These are phyloP conservation scores for Arthrobotrys pseudoclavata DNA, from an alignment of 2,329 filamentous ascomycete genomes.

Conservation along the genomic window DNA sequence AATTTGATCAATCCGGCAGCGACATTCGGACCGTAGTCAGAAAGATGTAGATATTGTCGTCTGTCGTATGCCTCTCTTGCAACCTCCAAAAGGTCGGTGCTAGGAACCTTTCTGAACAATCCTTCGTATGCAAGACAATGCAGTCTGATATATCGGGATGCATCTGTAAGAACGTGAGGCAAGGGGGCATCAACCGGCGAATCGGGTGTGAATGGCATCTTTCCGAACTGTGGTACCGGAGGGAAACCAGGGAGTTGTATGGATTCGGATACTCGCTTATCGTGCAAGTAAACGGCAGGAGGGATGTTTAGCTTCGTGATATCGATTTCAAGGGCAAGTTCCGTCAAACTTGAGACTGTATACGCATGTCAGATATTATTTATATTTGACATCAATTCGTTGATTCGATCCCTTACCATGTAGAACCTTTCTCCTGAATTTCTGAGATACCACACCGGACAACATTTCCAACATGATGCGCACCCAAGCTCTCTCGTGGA, in stretches of 20 bases:
- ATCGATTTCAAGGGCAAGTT: conserved; percentile 69
- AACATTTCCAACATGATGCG: conserved; percentile 72
- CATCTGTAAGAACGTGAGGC: conserved; percentile 71
- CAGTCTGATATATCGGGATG: conserved; percentile 70
- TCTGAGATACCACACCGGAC: conserved; percentile 72
- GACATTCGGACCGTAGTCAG: conserved; percentile 71
- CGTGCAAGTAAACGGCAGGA: conserved; percentile 71
- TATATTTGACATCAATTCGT: not conserved
- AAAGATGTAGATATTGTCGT: conserved; percentile 71
- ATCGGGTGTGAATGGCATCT: conserved; percentile 66
- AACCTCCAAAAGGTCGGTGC: conserved; percentile 69
- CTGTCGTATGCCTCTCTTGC: conserved; percentile 72
- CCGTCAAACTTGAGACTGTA: conserved; percentile 69
- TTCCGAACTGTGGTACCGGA: conserved; percentile 68
- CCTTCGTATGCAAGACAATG: conserved; percentile 70
- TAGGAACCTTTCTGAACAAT: conserved; percentile 71
- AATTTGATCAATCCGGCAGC: conserved; percentile 71
- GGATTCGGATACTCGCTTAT: conserved; percentile 68
- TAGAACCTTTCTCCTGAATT: conserved; percentile 73
- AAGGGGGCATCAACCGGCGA: conserved; percentile 67
- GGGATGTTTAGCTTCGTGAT: conserved; percentile 72
- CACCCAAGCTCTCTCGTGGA: conserved; percentile 73
- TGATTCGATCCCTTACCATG: conserved; percentile 67
- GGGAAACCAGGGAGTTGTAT: conserved; percentile 67
- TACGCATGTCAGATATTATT: conserved; percentile 9